Evolutionary conservation across 2,329 filamentous ascomycete species (phyloP), one percentile per base, ranked within the genome.

Genomic region (Chaetomiaceae sp.): DNA sequence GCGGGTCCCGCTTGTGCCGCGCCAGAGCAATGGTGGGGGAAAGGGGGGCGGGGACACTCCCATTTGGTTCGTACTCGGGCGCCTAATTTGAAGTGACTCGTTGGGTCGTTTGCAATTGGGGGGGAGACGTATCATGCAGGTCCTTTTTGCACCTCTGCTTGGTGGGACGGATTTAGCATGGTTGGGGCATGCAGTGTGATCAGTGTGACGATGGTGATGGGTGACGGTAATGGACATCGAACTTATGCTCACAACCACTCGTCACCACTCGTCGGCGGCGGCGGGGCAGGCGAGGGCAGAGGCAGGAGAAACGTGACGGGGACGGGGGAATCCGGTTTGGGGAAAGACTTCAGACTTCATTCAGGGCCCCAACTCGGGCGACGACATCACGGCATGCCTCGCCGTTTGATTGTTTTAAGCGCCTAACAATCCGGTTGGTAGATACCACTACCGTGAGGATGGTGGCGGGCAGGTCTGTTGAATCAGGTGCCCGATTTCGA

Each of bases 111-210:
- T 44, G 42, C 25, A 14, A 5, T 14, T 4, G 19, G 19, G 19
- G 33, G 3, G 41, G 48, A 16, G 2, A 4, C 41, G 41, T 44
- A 44, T 45, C 30, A 50, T 44, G 48, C 48, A 44, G 33, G 20
- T 20, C 25, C 25, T 33, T n/a, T n/a, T 33, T 12, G n/a, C n/a
- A n/a, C n/a, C n/a, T n/a, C n/a, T n/a, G n/a, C n/a, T n/a, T n/a
- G n/a, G n/a, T 35, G 42, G 16, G 49, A 48, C 49, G 16, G 25
- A 51, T 51, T 51, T 47, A 38, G 44, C 10, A 40, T 27, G 34
- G 30, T 16, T 33, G 21, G 17, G 31, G 40, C 20, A 33, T 53
- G 51, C 51, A 53, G 41, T 53, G 51, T 50, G 51, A 53, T 50
- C 13, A 12, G 45, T 25, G 43, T 40, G 27, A 42, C 16, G 33